Evolutionary conservation across 768 basidiomycete genomes (phyloP).

Genomic region (Xanthoconium purpureum): DNA sequence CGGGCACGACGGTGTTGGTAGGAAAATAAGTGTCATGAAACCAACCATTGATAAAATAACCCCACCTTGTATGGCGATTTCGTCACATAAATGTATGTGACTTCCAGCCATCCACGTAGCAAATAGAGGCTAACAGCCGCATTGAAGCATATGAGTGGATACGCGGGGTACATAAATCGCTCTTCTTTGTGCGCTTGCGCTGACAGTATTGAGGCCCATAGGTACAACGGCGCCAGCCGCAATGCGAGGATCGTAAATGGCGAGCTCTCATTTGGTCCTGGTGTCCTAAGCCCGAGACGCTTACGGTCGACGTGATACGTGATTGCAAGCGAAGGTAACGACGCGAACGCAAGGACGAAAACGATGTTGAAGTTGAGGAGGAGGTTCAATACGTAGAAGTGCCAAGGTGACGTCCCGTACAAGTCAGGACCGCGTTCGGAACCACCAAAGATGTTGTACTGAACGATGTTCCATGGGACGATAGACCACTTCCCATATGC

Average conservation of each 20-base stretch:
- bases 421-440: conserved; percentile 80
- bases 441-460: conserved; percentile 89
- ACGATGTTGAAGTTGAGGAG: conserved; percentile 93
- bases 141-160: conserved; percentile 90
- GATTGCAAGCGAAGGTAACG: conserved; percentile 73
- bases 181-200: conserved; percentile 95
- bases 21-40: neutral
- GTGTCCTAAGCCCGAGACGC: conserved; percentile 58
- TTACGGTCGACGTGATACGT: conserved; percentile 75
- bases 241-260: conserved; percentile 75
- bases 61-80: conserved; percentile 83
- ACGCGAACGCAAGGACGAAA: conserved; percentile 72
- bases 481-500: conserved; percentile 79
- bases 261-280: conserved; percentile 61
- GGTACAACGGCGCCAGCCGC: conserved; percentile 82
- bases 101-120: conserved; percentile 83
- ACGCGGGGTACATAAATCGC: conserved; percentile 96
- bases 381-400: conserved; percentile 86
- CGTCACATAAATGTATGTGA: conserved; percentile 66
- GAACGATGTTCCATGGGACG: conserved; percentile 91
- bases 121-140: conserved; percentile 88
- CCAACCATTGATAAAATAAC: neutral
- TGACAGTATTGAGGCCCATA: conserved; percentile 84
- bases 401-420: conserved; percentile 87
- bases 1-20: neutral